Conservation (phyloP, 2,329 filamentous ascomycete species). For the Lachnellula arida region DNA sequence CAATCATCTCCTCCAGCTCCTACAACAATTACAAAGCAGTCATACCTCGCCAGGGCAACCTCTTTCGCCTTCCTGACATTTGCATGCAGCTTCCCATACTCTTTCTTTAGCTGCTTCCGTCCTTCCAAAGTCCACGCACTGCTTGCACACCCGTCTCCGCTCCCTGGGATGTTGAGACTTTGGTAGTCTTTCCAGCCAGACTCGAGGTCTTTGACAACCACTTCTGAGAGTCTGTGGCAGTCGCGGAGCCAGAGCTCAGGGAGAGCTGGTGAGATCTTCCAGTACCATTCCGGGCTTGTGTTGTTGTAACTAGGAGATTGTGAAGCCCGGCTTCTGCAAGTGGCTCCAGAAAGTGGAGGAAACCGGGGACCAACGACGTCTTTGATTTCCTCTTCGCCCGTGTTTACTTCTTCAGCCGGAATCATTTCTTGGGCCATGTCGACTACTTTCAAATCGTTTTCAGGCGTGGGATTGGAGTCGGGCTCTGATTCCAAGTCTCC, state of each 20-base stretch:
- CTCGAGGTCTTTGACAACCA: constrained; percentile 3
- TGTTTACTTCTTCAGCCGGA: not conserved
- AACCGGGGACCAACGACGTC: not conserved
- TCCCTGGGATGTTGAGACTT: constrained; percentile 3
- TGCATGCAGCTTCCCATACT: constrained; percentile 1
- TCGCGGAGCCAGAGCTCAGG: constrained; percentile 13
- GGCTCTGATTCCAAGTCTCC: too few species aligned
- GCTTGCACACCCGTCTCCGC: not conserved
- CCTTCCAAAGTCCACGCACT: not conserved
- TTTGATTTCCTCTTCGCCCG: not conserved
- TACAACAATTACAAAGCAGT: constrained; percentile 2
- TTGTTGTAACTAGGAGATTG: constrained; percentile 4
- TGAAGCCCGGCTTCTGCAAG: not conserved
- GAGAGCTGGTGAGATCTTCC: constrained; percentile 2
- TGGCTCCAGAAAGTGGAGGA: constrained; percentile 1
- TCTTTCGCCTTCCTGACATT: constrained; percentile 8
- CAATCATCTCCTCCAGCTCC: constrained; percentile 1
- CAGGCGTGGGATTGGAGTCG: too few species aligned
- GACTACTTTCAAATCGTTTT: too few species aligned
- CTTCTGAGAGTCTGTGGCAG: not conserved
- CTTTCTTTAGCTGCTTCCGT: constrained; percentile 2
- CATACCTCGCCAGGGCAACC: constrained; percentile 9
- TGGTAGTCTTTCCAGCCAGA: not conserved
- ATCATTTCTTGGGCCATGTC: too few species aligned
- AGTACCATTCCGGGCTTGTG: constrained; percentile 5